A percentile compares a stretch with the other conserved stretches of the same genome.
Evolutionary conservation across 2,329 filamentous ascomycete species (phyloP).

Genomic region (Capronia americana): DNA sequence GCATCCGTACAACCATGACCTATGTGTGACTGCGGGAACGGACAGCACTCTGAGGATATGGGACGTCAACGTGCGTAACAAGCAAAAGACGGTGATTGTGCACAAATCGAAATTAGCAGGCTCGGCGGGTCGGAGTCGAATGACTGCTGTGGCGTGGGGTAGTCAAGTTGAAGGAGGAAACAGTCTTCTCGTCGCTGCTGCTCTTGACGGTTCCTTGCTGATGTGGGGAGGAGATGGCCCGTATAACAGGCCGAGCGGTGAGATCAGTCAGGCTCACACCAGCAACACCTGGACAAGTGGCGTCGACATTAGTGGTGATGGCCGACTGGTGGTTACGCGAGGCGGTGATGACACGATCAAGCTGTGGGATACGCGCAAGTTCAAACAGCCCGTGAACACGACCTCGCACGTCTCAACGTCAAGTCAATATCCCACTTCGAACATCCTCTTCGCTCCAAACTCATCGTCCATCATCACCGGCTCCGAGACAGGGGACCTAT

Average conservation of each 20-base stretch:
- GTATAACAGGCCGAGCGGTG: constrained; percentile 78
- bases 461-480: constrained; percentile 87
- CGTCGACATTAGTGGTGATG: constrained; percentile 87
- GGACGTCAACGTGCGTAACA: constrained; percentile 90
- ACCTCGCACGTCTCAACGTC: constrained; percentile 82
- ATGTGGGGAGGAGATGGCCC: constrained; percentile 94
- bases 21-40: constrained; percentile 88
- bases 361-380: constrained; percentile 95
- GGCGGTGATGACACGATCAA: constrained; percentile 94
- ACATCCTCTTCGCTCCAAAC: constrained; percentile 87
- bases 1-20: constrained; percentile 84
- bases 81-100: constrained; percentile 91
- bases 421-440: constrained; percentile 79
- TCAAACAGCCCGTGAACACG: constrained; percentile 85
- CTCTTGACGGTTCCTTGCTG: constrained; percentile 84
- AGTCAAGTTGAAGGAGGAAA: constrained; percentile 75
- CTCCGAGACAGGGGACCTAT: constrained; percentile 81
- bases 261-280: constrained; percentile 82
- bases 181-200: constrained; percentile 79
- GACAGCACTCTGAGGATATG: constrained; percentile 96
- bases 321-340: constrained; percentile 85
- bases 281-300: constrained; percentile 89
- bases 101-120: constrained; percentile 93
- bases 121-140: constrained; percentile 85
- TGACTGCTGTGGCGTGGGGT: constrained; percentile 92